Evolutionary conservation across 352 stramenopile genomes (phyloP).

Genomic region (Globisporangium spinosum): DNA sequence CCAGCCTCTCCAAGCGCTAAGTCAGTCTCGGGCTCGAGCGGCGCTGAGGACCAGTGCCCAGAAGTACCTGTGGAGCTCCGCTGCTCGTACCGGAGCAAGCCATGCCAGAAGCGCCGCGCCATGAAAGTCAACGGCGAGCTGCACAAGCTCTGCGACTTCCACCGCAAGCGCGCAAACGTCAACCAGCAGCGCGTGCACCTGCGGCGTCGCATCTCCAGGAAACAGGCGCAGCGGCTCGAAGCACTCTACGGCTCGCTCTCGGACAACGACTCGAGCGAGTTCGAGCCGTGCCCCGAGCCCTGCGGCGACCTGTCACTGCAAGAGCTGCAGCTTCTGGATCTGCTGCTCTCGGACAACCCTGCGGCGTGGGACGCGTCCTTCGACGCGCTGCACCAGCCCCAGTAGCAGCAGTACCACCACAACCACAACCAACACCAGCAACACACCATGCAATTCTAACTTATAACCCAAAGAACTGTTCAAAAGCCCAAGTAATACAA

Average conservation of each 20-base stretch:
- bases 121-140: slow-evolving; percentile 42
- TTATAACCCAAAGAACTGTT: slow-evolving; percentile 5
- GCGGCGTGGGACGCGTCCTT: neutral
- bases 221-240: slow-evolving; percentile 16
- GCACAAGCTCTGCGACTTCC: slow-evolving; percentile 42
- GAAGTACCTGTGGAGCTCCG: slow-evolving; percentile 10
- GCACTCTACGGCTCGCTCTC: slow-evolving; percentile 11
- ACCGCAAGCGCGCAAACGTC: slow-evolving; percentile 41
- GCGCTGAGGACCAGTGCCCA: neutral
- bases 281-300: slow-evolving; percentile 13
- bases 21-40: neutral
- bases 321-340: slow-evolving; percentile 16
- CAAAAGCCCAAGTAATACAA: neutral
- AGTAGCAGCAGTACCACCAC: neutral
- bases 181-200: slow-evolving; percentile 42
- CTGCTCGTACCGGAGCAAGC: slow-evolving; percentile 38
- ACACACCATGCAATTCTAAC: slow-evolving; percentile 9
- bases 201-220: slow-evolving; percentile 20
- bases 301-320: slow-evolving; percentile 15
- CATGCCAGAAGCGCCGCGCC: slow-evolving; percentile 30
- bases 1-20: neutral
- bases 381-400: neutral
- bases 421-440: neutral
- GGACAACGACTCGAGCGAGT: slow-evolving; percentile 1
- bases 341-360: slow-evolving; percentile 15